Conservation (phyloP, 306 rosid species). For the Sophora flavescens region DNA sequence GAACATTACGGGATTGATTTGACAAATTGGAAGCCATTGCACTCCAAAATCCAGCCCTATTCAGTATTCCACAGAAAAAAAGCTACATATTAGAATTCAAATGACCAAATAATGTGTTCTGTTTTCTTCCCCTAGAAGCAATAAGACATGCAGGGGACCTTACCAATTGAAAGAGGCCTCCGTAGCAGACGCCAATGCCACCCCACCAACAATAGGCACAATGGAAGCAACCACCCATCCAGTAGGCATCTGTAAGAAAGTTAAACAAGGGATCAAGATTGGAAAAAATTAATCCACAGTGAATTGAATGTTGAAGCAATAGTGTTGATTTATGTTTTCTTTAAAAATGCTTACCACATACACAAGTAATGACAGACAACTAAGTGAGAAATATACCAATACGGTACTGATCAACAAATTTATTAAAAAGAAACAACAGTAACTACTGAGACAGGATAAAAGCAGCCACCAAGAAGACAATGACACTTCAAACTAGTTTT, state of each 20-base stretch:
- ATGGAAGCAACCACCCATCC: slow-evolving; percentile 86
- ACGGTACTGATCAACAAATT: background rate
- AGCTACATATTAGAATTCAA: slow-evolving; percentile 37
- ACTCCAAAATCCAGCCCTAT: slow-evolving; percentile 94
- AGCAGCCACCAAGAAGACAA: background rate
- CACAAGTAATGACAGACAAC: background rate
- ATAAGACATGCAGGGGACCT: slow-evolving; percentile 4
- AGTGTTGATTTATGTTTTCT: background rate
- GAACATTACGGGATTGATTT: slow-evolving; percentile 96
- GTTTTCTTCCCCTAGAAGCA: slow-evolving; percentile 3
- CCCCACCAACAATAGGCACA: slow-evolving; percentile 91
- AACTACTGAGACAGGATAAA: background rate
- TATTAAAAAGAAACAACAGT: background rate
- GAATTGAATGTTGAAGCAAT: slow-evolving; percentile 5
- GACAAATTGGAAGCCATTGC: slow-evolving; percentile 99
- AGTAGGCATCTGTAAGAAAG: slow-evolving; percentile 68
- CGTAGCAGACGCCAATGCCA: slow-evolving; percentile 84
- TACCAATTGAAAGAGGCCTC: slow-evolving; percentile 97
- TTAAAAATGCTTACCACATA: background rate
- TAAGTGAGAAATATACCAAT: slow-evolving; percentile 5
- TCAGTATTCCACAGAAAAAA: slow-evolving; percentile 37
- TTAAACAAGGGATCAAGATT: slow-evolving; percentile 20
- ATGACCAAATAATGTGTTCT: background rate
- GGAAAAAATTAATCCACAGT: slow-evolving; percentile 6
- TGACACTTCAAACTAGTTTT: background rate